These are phyloP conservation scores for Neonectria coccinea DNA, from an alignment of 2,329 filamentous ascomycete genomes.

Conservation along the genomic window DNA sequence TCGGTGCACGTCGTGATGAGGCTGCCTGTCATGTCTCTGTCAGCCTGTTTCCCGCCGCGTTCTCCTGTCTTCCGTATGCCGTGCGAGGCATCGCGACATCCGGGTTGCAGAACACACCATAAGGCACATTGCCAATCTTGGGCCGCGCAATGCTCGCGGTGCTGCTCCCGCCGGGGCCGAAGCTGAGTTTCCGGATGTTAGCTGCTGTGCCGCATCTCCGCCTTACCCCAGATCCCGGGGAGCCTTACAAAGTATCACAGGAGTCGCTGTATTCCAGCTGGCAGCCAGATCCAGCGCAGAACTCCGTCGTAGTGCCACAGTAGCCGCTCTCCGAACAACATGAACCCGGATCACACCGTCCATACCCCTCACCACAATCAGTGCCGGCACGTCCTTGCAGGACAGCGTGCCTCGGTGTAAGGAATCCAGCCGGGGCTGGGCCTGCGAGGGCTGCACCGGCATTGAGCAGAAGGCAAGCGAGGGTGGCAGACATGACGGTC, in stretches of 20 bases:
- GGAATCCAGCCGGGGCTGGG: constrained; percentile 30
- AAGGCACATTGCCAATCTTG: constrained; percentile 51
- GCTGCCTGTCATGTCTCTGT: constrained; percentile 43
- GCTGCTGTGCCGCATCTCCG: constrained; percentile 9
- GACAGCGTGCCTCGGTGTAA: constrained; percentile 30
- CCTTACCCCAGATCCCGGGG: neutral
- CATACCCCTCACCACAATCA: constrained; percentile 52
- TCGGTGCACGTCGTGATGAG: constrained; percentile 52
- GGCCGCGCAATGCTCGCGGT: constrained; percentile 50
- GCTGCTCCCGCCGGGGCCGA: constrained; percentile 47
- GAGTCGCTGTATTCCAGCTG: constrained; percentile 55
- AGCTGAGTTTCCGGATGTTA: constrained; percentile 41
- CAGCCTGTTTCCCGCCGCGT: constrained; percentile 24
- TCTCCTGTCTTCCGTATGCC: neutral
- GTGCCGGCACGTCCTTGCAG: constrained; percentile 37
- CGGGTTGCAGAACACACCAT: constrained; percentile 46
- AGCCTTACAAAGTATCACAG: constrained; percentile 56
- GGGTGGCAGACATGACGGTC: constrained; percentile 19
- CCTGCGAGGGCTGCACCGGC: constrained; percentile 36
- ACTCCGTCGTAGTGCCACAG: constrained; percentile 52
- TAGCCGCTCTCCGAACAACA: constrained; percentile 55
- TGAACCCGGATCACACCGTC: constrained; percentile 48
- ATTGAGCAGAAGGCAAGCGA: constrained; percentile 36
- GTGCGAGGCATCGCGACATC: constrained; percentile 26
- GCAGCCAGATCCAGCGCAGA: constrained; percentile 53